These are phyloP conservation scores for Spirogloea muscicola DNA, from an alignment of 139 green algal genomes.

Conservation along the genomic window DNA sequence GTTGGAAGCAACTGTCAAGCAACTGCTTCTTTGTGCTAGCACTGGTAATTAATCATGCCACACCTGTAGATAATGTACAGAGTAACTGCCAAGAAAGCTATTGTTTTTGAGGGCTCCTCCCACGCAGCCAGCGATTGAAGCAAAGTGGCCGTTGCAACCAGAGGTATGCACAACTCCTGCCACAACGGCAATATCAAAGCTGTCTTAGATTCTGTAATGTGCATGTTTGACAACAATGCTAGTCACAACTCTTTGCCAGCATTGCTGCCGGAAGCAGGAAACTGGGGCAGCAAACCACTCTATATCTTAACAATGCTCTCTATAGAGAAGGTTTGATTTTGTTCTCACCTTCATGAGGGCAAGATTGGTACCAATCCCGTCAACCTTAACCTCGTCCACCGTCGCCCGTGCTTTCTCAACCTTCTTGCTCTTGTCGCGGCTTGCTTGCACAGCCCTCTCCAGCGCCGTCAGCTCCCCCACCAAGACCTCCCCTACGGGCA, in stretches of 20 bases:
- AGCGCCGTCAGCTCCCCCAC: conserved; percentile 35
- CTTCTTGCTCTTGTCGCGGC: conserved; percentile 6
- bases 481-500: conserved; percentile 28
- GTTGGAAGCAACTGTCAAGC: not conserved
- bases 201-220: no score
- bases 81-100: conserved; percentile 7
- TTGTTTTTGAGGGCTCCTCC: conserved; percentile 20
- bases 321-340: no score
- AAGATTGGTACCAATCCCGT: conserved; percentile 28
- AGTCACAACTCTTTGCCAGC: no score
- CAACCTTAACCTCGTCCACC: conserved; percentile 21
- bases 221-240: no score
- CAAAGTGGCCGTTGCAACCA: not conserved
- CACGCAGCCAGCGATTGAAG: conserved; percentile 11
- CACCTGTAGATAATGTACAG: conserved; percentile 31
- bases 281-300: no score
- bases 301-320: no score
- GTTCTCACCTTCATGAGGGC: conserved; percentile 29
- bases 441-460: conserved; percentile 1
- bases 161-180: conserved; percentile 21
- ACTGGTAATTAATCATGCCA: no score
- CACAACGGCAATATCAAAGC: no score
- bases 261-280: no score
- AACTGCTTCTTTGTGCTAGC: not conserved
- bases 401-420: conserved; percentile 10